A percentile compares a stretch with the other conserved stretches of the same genome.
These are phyloP conservation scores for Oryza officinalis DNA, from an alignment of 176 grass and related monocot species.

Conservation along the genomic window DNA sequence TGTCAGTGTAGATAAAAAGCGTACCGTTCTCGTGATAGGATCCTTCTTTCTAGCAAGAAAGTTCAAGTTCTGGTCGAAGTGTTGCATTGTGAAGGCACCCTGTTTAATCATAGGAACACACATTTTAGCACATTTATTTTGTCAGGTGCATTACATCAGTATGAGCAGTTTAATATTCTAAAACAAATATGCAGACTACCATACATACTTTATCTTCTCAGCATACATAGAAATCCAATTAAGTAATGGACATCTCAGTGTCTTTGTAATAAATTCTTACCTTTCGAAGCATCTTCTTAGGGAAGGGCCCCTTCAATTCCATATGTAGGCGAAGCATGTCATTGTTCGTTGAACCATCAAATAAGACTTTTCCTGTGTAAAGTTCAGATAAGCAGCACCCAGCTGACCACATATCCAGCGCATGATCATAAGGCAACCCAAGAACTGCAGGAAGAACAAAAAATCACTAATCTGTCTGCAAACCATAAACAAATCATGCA, in stretches of 20 bases:
- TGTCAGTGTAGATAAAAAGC: neutral
- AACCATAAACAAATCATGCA: neutral
- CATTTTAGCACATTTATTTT: too few species aligned
- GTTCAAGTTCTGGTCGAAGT: constrained; percentile 96
- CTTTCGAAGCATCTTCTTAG: constrained; percentile 99
- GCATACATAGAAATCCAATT: neutral
- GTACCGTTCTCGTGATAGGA: constrained; percentile 91
- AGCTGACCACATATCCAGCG: constrained; percentile 95
- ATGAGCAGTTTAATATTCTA: neutral
- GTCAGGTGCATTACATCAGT: too few species aligned
- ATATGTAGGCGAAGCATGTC: constrained; percentile 97
- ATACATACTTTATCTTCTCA: neutral
- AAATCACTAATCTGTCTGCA: neutral
- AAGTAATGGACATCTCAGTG: neutral
- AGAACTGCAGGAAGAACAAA: constrained; percentile 68
- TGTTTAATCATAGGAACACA: constrained; percentile 43
- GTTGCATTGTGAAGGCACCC: constrained; percentile 80
- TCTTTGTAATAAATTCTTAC: constrained; percentile 36
- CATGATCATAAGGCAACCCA: constrained; percentile 93
- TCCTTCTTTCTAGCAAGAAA: constrained; percentile 90
- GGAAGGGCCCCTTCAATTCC: constrained; percentile 93
- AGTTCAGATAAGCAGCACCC: constrained; percentile 97
- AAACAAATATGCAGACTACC: neutral
- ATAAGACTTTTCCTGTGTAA: constrained; percentile 92
- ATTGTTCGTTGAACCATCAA: constrained; percentile 90